These are phyloP conservation scores for Sporothrix humicola DNA, from an alignment of 2,329 filamentous ascomycete genomes.

Conservation along the genomic window DNA sequence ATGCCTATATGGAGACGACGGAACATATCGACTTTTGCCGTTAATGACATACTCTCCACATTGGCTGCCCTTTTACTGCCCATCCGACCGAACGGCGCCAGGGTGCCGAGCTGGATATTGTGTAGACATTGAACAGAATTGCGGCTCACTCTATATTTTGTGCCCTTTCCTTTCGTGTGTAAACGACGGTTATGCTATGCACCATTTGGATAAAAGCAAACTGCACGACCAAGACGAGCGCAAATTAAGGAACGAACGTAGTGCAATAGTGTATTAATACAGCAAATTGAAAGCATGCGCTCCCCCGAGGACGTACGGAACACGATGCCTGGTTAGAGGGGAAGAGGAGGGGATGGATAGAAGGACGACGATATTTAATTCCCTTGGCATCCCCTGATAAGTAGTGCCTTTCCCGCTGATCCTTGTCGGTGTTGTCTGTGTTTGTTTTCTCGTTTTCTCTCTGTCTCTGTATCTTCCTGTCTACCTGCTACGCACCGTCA, in stretches of 20 bases:
- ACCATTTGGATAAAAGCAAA: constrained; percentile 7
- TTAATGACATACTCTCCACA: neutral
- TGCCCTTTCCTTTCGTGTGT: neutral
- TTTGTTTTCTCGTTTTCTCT: neutral
- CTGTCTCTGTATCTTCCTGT: too few species aligned
- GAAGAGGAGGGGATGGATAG: neutral
- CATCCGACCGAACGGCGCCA: constrained; percentile 28
- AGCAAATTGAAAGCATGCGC: neutral
- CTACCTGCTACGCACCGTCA: neutral
- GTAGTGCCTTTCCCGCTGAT: neutral
- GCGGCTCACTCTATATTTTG: neutral
- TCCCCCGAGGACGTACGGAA: constrained; percentile 4
- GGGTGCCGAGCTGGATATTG: constrained; percentile 22
- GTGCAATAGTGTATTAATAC: too few species aligned
- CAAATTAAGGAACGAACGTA: neutral
- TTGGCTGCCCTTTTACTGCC: neutral
- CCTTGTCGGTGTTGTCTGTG: neutral
- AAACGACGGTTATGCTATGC: neutral
- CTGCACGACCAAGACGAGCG: neutral
- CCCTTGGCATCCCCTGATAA: constrained; percentile 14
- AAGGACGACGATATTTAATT: neutral
- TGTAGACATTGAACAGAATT: too few species aligned
- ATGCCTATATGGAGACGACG: neutral
- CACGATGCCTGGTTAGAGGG: neutral
- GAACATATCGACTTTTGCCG: constrained; percentile 4